Percentiles rank a stretch among this genome's conserved stretches.
These are phyloP conservation scores for Schwanniomyces vanrijiae DNA, from an alignment of 805 yeast species.

Conservation along the genomic window DNA sequence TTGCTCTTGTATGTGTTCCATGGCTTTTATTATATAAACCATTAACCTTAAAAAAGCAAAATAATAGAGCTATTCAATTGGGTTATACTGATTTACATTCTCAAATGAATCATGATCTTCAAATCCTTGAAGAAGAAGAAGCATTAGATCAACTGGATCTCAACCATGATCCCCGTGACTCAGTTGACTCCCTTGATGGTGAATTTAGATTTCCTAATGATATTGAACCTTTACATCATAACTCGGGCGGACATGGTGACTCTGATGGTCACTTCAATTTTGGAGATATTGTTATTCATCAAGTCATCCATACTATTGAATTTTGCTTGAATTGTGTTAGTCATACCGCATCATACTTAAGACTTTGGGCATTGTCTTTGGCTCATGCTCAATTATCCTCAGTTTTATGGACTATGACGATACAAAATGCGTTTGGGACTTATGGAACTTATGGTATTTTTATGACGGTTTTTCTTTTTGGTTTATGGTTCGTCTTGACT, in stretches of 20 bases:
- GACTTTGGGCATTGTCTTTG: conserved; percentile 77
- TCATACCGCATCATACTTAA: conserved; percentile 75
- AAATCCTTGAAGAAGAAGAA: conserved; percentile 43
- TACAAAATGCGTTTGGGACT: conserved; percentile 58
- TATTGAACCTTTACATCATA: conserved; percentile 30
- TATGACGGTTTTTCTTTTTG: conserved; percentile 61
- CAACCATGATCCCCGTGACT: conserved; percentile 15
- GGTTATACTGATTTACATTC: conserved; percentile 41
- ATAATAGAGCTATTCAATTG: conserved; percentile 31
- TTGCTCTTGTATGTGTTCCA: conserved; percentile 73
- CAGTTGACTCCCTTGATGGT: conserved; percentile 17
- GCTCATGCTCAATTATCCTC: conserved; percentile 79
- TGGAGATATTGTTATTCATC: conserved; percentile 75
- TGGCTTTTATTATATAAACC: conserved; percentile 70
- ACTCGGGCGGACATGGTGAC: conserved; percentile 25
- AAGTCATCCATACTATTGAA: conserved; percentile 78
- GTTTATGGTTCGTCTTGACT: conserved; percentile 73
- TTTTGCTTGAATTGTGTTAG: conserved; percentile 78
- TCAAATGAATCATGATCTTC: conserved; percentile 26
- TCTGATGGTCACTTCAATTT: conserved; percentile 38
- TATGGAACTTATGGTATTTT: conserved; percentile 56
- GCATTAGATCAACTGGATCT: conserved; percentile 19
- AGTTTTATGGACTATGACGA: conserved; percentile 77
- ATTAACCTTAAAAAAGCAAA: conserved; percentile 40
- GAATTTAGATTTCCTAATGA: conserved; percentile 42